Base-by-base conservation (phyloP, 208 protist genomes). In the Naegleria lovaniensis region DNA sequence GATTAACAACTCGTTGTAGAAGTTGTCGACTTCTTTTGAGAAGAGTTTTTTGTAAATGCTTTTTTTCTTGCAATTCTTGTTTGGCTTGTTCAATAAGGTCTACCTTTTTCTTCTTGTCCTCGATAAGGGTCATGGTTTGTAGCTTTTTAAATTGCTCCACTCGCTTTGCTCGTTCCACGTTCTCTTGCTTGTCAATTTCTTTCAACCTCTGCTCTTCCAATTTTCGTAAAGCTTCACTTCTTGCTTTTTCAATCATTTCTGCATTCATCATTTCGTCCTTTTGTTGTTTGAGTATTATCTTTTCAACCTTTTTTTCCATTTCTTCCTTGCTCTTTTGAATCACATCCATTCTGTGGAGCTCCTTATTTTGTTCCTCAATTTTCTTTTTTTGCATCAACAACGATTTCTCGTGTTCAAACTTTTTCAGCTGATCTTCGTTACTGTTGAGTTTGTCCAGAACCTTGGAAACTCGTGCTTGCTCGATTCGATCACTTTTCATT, bases 241-340 rank as follows among this genome's bases (percentile, higher is more conserved):
- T 84, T 9, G 29, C 38, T 84, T 33, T 84, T 33, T 84, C 76
- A 1, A 41, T 38, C 9, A 40, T 11, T 84, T 41, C 29, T 5
- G 16, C 0, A 2, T 16, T 33, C 9, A 41, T 40, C 33, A 19
- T 5, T 33, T 84, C 76, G 7, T 84, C 33, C 29, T 40, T 7
- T 40, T 84, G 76, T 84, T 84, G 76, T 15, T 36, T 84, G 9
- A 16, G 9, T 15, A 84, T 19, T 0, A 84, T 84, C 6, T 33
- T 84, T 84, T 84, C 76, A 84, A 84, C 76, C 33, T 84, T 84
- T 15, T 41, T 41, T 84, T 84, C 76, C 11, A 16, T 33, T 84
- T 84, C 76, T 40, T 40, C 38, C 38, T 40, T 84, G 29, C 6
- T 40, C 11, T 33, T 84, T 39, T 84, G 33, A 41, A 84, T 84